Base-by-base conservation (phyloP, 768 basidiomycete species). In the Dacryopinax primogenitus region DNA sequence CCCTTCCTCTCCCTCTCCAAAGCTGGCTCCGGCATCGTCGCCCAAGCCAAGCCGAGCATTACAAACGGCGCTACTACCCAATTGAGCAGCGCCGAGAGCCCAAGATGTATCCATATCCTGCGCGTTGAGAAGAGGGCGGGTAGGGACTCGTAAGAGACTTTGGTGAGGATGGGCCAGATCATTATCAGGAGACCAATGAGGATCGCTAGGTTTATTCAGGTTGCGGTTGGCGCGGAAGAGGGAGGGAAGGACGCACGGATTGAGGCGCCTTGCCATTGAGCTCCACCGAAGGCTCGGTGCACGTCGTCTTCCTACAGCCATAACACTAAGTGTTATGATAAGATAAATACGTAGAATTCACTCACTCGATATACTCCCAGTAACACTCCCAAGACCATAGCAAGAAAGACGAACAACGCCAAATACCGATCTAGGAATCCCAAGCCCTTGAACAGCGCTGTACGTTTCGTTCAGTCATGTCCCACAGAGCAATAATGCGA, bases 11-110 rank as follows among this genome's bases (percentile, higher is more conserved):
- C 88, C 1, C 80, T 80, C 23, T 84, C 83, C 1, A 87, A 79
- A 4, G 72, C 68, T 7, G 73, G 67, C 71, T 92, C 90, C 0
- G 89, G 90, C 0, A 92, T 79, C 2, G 88, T 87, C 13, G 87
- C 88, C 88, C 90, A 92, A 1, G 90, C 89, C 30, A 89, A 71
- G 1, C 78, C 90, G n/a, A 91, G 81, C 90, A 92, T 93, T 18
- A 90, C 70, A 62, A 92, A 80, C 0, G 90, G 90, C 0, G 86
- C 89, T 18, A 88, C 67, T 65, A 91, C 79, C 91, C 90, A 92
- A 72, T 90, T 91, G 28, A 92, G 76, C 30, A 84, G 26, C 21
- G 91, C 68, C 3, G 87, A 88, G 32, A 92, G 77, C 3, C 74
- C 75, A 67, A 91, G 77, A 69, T 92, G 90, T 18, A 79, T 73